phyloP scores from a whole-genome alignment of 257 asterid genomes.

The Phtheirospermum japonicum region DNA sequence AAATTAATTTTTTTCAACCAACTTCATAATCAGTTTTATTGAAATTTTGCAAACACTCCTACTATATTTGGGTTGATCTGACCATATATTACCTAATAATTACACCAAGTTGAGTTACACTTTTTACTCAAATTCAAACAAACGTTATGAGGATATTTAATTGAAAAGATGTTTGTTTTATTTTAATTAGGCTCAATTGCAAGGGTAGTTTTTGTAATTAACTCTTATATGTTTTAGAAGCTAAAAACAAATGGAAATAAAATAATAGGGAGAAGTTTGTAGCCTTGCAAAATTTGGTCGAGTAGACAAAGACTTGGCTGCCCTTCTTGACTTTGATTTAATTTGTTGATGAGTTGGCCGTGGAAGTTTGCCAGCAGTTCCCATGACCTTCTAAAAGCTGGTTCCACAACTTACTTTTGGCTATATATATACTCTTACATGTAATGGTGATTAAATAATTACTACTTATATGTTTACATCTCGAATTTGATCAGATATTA shows the following conservation, averaged over 20 bases:
- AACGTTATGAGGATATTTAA: too few relatives aligned
- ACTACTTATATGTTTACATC: neutral
- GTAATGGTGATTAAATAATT: neutral
- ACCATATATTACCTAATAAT: too few relatives aligned
- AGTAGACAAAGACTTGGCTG: constrained; percentile 2
- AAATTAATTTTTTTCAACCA: too few relatives aligned
- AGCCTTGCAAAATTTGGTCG: neutral
- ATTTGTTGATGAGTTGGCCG: neutral
- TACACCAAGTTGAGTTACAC: too few relatives aligned
- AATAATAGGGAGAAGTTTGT: neutral
- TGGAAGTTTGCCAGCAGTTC: neutral
- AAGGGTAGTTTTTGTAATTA: too few relatives aligned
- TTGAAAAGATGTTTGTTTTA: too few relatives aligned
- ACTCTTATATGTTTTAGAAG: neutral
- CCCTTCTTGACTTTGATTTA: constrained; percentile 11
- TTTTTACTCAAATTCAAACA: too few relatives aligned
- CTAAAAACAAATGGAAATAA: neutral
- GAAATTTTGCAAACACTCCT: too few relatives aligned
- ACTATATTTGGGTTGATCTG: too few relatives aligned
- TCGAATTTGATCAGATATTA: neutral
- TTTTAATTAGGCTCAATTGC: too few relatives aligned
- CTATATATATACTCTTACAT: neutral
- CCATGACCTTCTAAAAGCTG: constrained; percentile 5
- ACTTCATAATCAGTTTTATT: too few relatives aligned
- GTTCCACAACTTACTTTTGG: neutral